Conservation (phyloP, 2,329 filamentous ascomycete genomes). For the Aspergillus sp. region DNA sequence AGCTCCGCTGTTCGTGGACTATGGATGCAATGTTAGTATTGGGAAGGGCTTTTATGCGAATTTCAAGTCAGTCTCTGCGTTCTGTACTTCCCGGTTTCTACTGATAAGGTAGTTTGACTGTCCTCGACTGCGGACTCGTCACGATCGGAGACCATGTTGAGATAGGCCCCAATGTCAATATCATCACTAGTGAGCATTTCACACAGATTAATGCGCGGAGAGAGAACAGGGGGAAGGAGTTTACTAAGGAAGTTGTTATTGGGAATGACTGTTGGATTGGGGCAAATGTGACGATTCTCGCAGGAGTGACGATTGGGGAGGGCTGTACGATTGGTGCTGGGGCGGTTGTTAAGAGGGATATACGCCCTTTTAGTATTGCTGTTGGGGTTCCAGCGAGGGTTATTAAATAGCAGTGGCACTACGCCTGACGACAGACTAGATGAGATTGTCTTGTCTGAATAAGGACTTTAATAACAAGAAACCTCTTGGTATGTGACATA, state of each 20-base stretch:
- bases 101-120: slow-evolving; percentile 47
- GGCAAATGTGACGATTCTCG: slow-evolving; percentile 45
- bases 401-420: not conserved
- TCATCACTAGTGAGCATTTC: slow-evolving; percentile 53
- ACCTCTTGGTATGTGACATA: too few relatives aligned
- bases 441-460: too few relatives aligned
- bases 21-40: slow-evolving; percentile 23
- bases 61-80: slow-evolving; percentile 12
- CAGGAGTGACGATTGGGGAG: slow-evolving; percentile 43
- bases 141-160: slow-evolving; percentile 52
- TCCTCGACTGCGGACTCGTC: slow-evolving; percentile 52
- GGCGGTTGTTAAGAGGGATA: slow-evolving; percentile 40
- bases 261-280: slow-evolving; percentile 53
- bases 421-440: too few relatives aligned
- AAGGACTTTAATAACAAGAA: too few relatives aligned
- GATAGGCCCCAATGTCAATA: slow-evolving; percentile 51
- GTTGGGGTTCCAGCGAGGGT: slow-evolving; percentile 23
- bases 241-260: slow-evolving; percentile 48
- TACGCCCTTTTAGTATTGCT: slow-evolving; percentile 30
- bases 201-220: slow-evolving; percentile 45
- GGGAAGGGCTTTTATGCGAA: slow-evolving; percentile 20
- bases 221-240: slow-evolving; percentile 42
- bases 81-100: slow-evolving; percentile 27
- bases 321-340: slow-evolving; percentile 43
- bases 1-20: slow-evolving; percentile 21